These are phyloP conservation scores for Colletotrichum kahawae DNA, from an alignment of 2,329 filamentous ascomycete species.

Conservation along the genomic window DNA sequence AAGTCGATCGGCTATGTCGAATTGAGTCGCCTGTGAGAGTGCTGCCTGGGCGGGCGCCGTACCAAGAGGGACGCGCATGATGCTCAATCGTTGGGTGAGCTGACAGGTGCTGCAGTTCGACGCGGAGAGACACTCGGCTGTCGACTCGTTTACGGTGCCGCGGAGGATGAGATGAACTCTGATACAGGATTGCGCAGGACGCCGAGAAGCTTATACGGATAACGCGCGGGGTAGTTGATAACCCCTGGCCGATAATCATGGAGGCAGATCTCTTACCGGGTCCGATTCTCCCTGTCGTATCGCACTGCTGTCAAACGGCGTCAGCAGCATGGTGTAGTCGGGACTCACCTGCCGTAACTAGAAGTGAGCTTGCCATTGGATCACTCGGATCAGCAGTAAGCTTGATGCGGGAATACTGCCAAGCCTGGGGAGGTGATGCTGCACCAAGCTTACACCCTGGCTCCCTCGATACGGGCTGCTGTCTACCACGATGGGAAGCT, in stretches of 20 bases:
- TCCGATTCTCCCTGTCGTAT: not conserved
- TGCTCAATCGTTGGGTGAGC: not conserved
- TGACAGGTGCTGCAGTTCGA: not conserved
- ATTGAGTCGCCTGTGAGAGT: not conserved
- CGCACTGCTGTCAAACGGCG: not conserved
- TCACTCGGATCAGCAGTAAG: not conserved
- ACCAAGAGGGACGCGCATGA: constrained; percentile 1
- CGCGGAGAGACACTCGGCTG: not conserved
- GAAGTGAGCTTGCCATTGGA: not conserved
- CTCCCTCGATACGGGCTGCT: not conserved
- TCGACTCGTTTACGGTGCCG: not conserved
- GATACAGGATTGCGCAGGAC: not conserved
- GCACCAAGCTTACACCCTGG: not conserved
- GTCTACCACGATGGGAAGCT: not conserved
- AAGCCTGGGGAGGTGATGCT: not conserved
- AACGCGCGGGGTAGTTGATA: not conserved
- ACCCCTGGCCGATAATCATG: not conserved
- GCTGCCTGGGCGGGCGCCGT: not conserved
- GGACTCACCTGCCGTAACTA: not conserved
- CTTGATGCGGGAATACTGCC: not conserved
- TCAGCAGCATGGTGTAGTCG: not conserved
- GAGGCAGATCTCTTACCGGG: not conserved
- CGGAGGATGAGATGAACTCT: not conserved
- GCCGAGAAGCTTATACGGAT: not conserved
- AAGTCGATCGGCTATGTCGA: not conserved